Conservation (phyloP, 1,139 yeast species). For the Debaryomycetaceae sp. region DNA sequence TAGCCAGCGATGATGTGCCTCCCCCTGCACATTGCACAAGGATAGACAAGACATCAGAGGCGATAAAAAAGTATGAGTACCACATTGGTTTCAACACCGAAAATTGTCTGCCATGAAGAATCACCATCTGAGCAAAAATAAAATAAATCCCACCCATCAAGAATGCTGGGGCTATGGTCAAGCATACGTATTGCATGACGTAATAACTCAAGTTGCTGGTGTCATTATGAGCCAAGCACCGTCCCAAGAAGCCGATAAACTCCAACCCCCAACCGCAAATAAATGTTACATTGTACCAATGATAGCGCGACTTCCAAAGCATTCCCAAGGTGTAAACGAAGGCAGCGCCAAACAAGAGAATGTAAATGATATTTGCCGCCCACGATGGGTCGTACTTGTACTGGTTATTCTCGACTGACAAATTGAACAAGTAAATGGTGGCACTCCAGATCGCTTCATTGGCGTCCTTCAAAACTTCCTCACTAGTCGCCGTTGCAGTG, state of each 20-base stretch:
- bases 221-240: constrained; percentile 42
- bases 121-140: constrained; percentile 67
- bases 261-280: constrained; percentile 60
- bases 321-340: constrained; percentile 19
- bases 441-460: constrained; percentile 30
- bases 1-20: constrained; percentile 64
- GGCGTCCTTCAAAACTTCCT: constrained; percentile 22
- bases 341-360: constrained; percentile 18
- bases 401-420: constrained; percentile 19
- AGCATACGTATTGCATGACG: constrained; percentile 61
- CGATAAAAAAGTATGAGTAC: constrained; percentile 67
- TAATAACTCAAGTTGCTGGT: constrained; percentile 42
- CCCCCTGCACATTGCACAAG: constrained; percentile 80
- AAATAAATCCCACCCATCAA: constrained; percentile 86
- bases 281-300: constrained; percentile 71
- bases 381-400: constrained; percentile 27
- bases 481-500: constrained; percentile 37
- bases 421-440: constrained; percentile 21
- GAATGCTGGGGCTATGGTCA: constrained; percentile 85
- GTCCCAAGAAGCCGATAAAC: constrained; percentile 65
- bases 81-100: constrained; percentile 69
- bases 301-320: constrained; percentile 46
- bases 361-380: constrained; percentile 23
- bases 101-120: constrained; percentile 60
- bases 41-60: constrained; percentile 64